Percentiles rank a stretch among this genome's conserved stretches.
phyloP scores from a whole-genome alignment of 2,329 filamentous ascomycete genomes.

The Epichloe brachyelytri region DNA sequence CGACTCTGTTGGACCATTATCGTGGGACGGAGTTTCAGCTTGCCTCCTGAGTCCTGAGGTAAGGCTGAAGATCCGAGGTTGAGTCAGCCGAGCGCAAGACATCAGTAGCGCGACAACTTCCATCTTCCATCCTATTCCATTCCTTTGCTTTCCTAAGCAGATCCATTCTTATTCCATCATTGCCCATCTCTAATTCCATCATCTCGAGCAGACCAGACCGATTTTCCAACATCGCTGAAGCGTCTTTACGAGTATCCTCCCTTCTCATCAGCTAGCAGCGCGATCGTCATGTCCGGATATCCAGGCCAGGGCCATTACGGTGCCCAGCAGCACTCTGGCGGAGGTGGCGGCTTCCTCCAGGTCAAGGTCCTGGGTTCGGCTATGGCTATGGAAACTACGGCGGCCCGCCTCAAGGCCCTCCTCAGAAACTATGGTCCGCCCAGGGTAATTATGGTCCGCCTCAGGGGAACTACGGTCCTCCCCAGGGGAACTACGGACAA shows the following conservation, averaged over 20 bases:
- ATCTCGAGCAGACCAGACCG: too few relatives aligned
- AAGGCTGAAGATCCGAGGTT: background rate
- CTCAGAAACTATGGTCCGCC: conserved; percentile 12
- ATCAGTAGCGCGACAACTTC: background rate
- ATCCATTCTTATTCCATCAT: too few relatives aligned
- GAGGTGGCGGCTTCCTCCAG: conserved; percentile 14
- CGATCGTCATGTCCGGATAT: conserved; percentile 26
- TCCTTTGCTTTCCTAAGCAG: too few relatives aligned
- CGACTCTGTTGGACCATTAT: too few relatives aligned
- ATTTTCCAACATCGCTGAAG: too few relatives aligned
- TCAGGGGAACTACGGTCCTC: conserved; percentile 13
- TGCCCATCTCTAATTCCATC: too few relatives aligned
- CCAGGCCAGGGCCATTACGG: conserved; percentile 29
- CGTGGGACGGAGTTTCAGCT: too few relatives aligned
- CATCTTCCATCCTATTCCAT: too few relatives aligned
- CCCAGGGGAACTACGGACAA: conserved; percentile 12
- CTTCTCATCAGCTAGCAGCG: too few relatives aligned
- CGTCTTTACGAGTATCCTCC: too few relatives aligned
- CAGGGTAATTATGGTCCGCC: conserved; percentile 12
- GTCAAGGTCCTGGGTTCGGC: conserved; percentile 13
- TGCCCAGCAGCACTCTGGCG: conserved; percentile 17
- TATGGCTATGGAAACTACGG: conserved; percentile 19
- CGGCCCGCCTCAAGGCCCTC: conserved; percentile 11
- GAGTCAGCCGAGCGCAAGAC: background rate
- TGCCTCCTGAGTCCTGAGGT: background rate